Conservation (phyloP, 495 filamentous ascomycete genomes). For the Trichoderma erinaceum region DNA sequence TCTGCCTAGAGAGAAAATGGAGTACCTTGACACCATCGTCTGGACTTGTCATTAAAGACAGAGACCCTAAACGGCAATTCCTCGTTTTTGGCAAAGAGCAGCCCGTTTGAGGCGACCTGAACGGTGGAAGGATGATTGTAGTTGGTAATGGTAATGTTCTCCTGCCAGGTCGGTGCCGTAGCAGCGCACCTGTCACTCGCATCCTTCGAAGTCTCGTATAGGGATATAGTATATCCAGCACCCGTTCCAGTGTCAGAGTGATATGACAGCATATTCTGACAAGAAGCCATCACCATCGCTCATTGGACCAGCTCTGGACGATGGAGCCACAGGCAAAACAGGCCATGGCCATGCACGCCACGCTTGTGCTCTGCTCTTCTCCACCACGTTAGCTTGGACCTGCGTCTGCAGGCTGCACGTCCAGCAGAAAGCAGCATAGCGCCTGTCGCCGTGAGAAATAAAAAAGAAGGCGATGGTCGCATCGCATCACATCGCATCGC, state of each 20-base stretch:
- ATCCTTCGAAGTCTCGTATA: too few species aligned
- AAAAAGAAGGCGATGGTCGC: background rate
- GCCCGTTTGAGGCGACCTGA: background rate
- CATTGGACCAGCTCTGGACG: background rate
- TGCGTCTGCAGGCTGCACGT: slow-evolving; percentile 11
- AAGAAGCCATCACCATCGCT: background rate
- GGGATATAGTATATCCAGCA: too few species aligned
- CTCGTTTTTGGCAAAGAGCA: background rate
- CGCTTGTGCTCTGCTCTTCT: background rate
- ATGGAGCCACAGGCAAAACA: background rate
- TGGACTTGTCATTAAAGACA: too few species aligned
- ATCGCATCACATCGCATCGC: slow-evolving; percentile 7
- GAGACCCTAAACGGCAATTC: too few species aligned
- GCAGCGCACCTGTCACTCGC: too few species aligned
- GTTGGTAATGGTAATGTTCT: too few species aligned
- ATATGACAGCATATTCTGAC: background rate
- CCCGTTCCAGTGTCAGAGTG: too few species aligned
- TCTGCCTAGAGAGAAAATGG: too few species aligned
- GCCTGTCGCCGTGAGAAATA: background rate
- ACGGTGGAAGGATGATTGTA: background rate
- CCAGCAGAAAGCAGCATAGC: slow-evolving; percentile 4
- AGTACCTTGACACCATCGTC: too few species aligned
- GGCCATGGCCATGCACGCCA: background rate
- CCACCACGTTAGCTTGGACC: slow-evolving; percentile 15
- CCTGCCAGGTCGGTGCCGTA: too few species aligned